Conservation (phyloP, 805 yeast species). For the Kodamaea kaohsiungensis region DNA sequence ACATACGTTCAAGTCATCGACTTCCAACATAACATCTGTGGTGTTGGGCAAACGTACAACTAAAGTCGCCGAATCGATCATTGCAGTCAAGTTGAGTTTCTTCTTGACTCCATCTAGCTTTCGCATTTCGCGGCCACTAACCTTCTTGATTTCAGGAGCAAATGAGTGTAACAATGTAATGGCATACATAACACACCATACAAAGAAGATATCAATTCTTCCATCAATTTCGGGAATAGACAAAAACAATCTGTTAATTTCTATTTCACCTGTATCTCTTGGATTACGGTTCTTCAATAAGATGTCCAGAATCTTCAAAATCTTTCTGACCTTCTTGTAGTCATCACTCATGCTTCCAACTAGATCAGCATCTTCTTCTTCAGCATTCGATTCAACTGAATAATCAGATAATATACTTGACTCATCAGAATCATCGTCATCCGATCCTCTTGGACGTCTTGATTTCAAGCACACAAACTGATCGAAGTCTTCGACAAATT, state of each 20-base stretch:
- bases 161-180: conserved; percentile 31
- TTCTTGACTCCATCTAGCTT: conserved; percentile 18
- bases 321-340: conserved; percentile 33
- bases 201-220: conserved; percentile 38
- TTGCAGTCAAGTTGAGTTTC: conserved; percentile 31
- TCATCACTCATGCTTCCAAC: conserved; percentile 5
- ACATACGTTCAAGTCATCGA: conserved; percentile 32
- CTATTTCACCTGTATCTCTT: conserved; percentile 14
- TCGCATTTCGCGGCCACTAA: conserved; percentile 27
- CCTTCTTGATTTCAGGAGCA: conserved; percentile 33
- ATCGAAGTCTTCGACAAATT: conserved; percentile 36
- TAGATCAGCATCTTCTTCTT: conserved; percentile 6
- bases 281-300: conserved; percentile 21
- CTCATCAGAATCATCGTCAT: conserved; percentile 28
- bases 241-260: conserved; percentile 28
- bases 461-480: conserved; percentile 19
- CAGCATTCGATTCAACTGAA: conserved; percentile 16
- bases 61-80: conserved; percentile 35
- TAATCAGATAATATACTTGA: conserved; percentile 30
- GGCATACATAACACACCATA: conserved; percentile 45
- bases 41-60: conserved; percentile 47
- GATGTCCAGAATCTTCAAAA: conserved; percentile 29
- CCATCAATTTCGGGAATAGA: conserved; percentile 39
- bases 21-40: conserved; percentile 49
- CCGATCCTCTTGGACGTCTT: conserved; percentile 16